These are phyloP conservation scores for Avena sativa DNA, from an alignment of 176 grass and related monocot genomes.

Conservation along the genomic window DNA sequence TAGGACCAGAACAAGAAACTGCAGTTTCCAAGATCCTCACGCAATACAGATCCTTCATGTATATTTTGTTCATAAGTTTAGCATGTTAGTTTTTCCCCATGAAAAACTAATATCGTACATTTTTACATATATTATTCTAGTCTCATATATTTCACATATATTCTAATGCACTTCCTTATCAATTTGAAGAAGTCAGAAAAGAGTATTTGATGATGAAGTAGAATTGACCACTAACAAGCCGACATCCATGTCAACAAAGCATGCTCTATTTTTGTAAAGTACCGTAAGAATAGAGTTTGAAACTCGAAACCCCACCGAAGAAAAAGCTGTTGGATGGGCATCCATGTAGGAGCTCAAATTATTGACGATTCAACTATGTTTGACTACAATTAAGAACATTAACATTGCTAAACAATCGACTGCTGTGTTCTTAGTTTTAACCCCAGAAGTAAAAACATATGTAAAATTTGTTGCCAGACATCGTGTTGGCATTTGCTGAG, in stretches of 20 bases:
- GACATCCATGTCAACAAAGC: neutral
- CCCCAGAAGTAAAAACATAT: neutral
- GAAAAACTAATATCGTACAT: neutral
- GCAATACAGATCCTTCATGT: neutral
- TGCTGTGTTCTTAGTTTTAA: conserved; percentile 22
- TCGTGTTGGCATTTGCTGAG: conserved; percentile 10
- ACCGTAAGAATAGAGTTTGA: neutral
- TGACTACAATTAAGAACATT: conserved; percentile 9
- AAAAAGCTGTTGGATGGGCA: conserved; percentile 25
- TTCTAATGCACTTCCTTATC: neutral
- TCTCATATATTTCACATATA: neutral
- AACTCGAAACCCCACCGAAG: conserved; percentile 1
- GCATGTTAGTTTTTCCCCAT: neutral
- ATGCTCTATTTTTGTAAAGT: neutral
- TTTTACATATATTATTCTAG: conserved; percentile 18
- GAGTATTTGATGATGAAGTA: conserved; percentile 1
- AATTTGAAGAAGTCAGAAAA: neutral
- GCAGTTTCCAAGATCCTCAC: neutral
- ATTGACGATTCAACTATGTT: conserved; percentile 12
- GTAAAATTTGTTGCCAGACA: neutral
- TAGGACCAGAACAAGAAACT: conserved; percentile 17
- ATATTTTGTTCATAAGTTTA: neutral
- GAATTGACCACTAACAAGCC: conserved; percentile 9
- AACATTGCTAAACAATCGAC: neutral
- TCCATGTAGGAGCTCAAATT: neutral